Evolutionary conservation across 2,329 filamentous ascomycete genomes (phyloP), one percentile per base, ranked within the genome.

Genomic region (Blastomyces silverae): DNA sequence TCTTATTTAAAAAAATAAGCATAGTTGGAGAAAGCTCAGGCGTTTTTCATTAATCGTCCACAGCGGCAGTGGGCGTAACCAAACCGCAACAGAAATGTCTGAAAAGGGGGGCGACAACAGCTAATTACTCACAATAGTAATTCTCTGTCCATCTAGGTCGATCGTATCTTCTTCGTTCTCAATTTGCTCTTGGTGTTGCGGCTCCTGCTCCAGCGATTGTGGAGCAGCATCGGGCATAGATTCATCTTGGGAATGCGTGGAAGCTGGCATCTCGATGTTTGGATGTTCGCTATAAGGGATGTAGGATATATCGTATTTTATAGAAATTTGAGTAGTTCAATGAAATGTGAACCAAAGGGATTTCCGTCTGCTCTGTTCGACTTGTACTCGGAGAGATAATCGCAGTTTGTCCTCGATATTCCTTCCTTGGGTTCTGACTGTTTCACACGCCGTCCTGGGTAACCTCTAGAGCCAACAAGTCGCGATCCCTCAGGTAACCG

Each of bases 51-150:
- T 22, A 1, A 7, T n/a, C 20, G 20, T 3, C 17, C 20, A 48
- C 1, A 42, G 20, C 15, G 17, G 20, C 17, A 22, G 34, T n/a
- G 15, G 10, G 22, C 25, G 25, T 44, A 63, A 42, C 13, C 37
- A 57, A 34, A 53, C 62, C n/a, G 39, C 2, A 52, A 55, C 25
- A 17, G 50, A 31, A 31, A 56, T 13, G n/a, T 34, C 1, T 37
- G 20, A 64, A 34, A 56, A n/a, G 42, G n/a, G 13, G 20, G 22
- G 50, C 13, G 50, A 37, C 10, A 61, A 56, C 4, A 22, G 34
- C 37, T 25, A 20, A 61, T 17, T 7, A 61, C 67, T 57, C 75
- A 89, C 87, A 73, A 89, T 84, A 68, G 83, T 81, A 57, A 89
- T 85, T 69, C 85, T 80, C 76, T 86, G 85, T 61, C 78, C 75